Conservation (phyloP, 2,329 filamentous ascomycete species). For the Penicillium hordei region DNA sequence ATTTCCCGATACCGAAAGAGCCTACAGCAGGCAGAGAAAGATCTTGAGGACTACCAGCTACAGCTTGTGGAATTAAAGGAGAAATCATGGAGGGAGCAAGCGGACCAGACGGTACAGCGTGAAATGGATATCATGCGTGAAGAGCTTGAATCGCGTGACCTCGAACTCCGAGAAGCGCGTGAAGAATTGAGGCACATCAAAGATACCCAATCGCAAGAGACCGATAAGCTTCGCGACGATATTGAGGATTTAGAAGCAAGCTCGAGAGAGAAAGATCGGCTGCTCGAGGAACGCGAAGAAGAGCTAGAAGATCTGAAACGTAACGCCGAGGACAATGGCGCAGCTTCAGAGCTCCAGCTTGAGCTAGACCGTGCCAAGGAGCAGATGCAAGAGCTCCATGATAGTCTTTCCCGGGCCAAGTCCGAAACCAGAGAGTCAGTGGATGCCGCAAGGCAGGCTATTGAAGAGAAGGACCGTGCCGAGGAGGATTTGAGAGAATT, state of each 20-base stretch:
- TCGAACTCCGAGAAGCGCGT: slow-evolving; percentile 39
- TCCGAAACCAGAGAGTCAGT: slow-evolving; percentile 42
- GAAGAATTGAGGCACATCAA: slow-evolving; percentile 60
- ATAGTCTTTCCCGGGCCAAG: slow-evolving; percentile 41
- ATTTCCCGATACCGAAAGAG: slow-evolving; percentile 83
- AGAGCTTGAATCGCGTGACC: slow-evolving; percentile 51
- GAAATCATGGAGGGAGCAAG: slow-evolving; percentile 72
- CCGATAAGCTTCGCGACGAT: slow-evolving; percentile 69
- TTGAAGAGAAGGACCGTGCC: slow-evolving; percentile 52
- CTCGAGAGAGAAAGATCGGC: slow-evolving; percentile 70
- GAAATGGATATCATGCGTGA: slow-evolving; percentile 55
- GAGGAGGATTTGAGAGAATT: slow-evolving; percentile 61
- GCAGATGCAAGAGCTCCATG: slow-evolving; percentile 47
- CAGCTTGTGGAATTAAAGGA: slow-evolving; percentile 82
- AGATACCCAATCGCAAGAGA: slow-evolving; percentile 55
- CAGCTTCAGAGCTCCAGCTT: slow-evolving; percentile 50
- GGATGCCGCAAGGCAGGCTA: slow-evolving; percentile 50
- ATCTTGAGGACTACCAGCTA: slow-evolving; percentile 78
- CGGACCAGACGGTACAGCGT: slow-evolving; percentile 67
- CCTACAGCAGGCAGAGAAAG: slow-evolving; percentile 76
- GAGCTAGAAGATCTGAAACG: slow-evolving; percentile 57
- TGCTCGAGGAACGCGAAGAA: slow-evolving; percentile 72
- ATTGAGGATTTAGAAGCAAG: slow-evolving; percentile 75
- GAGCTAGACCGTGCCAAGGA: slow-evolving; percentile 49
- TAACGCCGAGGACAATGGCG: slow-evolving; percentile 43